A percentile compares a stretch with the other conserved stretches of the same genome.
phyloP scores from a whole-genome alignment of 768 basidiomycete species.

The Boletus tomentosulus region DNA sequence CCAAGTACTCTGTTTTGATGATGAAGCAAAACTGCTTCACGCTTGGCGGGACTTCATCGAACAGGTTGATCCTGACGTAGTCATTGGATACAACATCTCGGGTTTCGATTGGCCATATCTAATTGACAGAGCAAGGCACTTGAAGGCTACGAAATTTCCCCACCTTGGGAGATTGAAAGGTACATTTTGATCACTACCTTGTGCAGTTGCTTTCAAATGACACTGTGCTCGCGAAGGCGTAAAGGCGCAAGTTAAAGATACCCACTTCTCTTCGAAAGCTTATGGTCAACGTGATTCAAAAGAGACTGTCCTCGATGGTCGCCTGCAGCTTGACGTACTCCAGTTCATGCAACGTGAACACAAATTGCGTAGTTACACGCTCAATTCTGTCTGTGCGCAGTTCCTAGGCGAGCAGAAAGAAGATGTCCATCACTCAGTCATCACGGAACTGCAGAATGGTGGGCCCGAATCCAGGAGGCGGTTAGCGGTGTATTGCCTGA shows the following conservation, averaged over 20 bases:
- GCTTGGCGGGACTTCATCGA: slow-evolving; percentile 90
- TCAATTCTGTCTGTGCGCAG: slow-evolving; percentile 96
- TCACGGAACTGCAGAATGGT: slow-evolving; percentile 96
- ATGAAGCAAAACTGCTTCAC: slow-evolving; percentile 70
- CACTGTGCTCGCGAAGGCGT: slow-evolving; percentile 44
- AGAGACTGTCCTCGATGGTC: slow-evolving; percentile 84
- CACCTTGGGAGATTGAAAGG: slow-evolving; percentile 74
- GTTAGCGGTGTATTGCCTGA: slow-evolving; percentile 95
- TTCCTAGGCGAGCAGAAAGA: slow-evolving; percentile 99
- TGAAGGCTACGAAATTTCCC: slow-evolving; percentile 67
- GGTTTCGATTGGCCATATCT: slow-evolving; percentile 97
- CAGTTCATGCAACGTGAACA: slow-evolving; percentile 99
- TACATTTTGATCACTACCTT: slow-evolving; percentile 27
- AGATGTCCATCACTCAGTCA: slow-evolving; percentile 97
- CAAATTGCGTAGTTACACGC: slow-evolving; percentile 93
- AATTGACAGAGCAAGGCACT: slow-evolving; percentile 82
- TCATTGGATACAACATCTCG: slow-evolving; percentile 94
- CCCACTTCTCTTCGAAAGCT: slow-evolving; percentile 97
- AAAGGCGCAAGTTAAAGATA: slow-evolving; percentile 80
- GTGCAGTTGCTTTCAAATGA: neutral
- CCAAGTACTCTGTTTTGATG: slow-evolving; percentile 80
- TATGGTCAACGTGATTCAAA: slow-evolving; percentile 97
- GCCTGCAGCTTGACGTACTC: slow-evolving; percentile 91
- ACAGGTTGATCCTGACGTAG: slow-evolving; percentile 88
- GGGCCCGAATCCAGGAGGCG: slow-evolving; percentile 89